phyloP scores from a whole-genome alignment of 495 filamentous ascomycete species.

The Lindgomyces ingoldianus region DNA sequence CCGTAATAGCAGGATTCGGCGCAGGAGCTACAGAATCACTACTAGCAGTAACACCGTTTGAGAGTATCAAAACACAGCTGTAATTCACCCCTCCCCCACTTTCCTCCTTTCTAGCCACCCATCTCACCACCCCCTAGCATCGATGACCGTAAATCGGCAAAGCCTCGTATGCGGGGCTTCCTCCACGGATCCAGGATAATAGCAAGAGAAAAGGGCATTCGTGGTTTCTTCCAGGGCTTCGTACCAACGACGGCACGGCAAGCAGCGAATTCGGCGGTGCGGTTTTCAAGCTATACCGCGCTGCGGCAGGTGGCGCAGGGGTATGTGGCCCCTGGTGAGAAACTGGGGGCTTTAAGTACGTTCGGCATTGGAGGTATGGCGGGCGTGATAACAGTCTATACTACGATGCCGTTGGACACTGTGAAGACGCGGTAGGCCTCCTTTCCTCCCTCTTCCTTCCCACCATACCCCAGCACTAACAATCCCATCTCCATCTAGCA shows the following conservation, averaged over 20 bases:
- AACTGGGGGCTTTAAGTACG: slow-evolving; percentile 82
- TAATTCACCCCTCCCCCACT: neutral
- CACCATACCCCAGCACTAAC: no score
- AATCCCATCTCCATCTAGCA: slow-evolving; percentile 57
- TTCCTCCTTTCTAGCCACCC: neutral
- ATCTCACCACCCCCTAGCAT: slow-evolving; percentile 50
- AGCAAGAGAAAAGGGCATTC: slow-evolving; percentile 78
- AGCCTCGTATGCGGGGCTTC: slow-evolving; percentile 88
- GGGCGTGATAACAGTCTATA: slow-evolving; percentile 88
- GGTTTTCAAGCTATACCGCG: slow-evolving; percentile 87
- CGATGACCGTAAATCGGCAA: slow-evolving; percentile 87
- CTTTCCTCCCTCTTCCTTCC: neutral
- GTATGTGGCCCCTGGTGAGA: slow-evolving; percentile 92
- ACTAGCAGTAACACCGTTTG: slow-evolving; percentile 92
- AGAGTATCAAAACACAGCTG: slow-evolving; percentile 96
- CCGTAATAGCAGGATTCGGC: slow-evolving; percentile 90
- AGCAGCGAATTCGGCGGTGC: slow-evolving; percentile 86
- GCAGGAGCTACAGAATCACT: slow-evolving; percentile 93
- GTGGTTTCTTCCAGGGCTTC: slow-evolving; percentile 95
- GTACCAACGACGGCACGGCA: slow-evolving; percentile 92
- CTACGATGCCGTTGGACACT: slow-evolving; percentile 88
- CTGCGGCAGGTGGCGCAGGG: slow-evolving; percentile 88
- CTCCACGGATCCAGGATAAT: slow-evolving; percentile 87
- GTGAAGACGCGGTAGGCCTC: slow-evolving; percentile 76
- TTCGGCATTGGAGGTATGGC: slow-evolving; percentile 90